Base-by-base conservation (phyloP, 73 alveolate genomes). In the Diophrys sp. region DNA sequence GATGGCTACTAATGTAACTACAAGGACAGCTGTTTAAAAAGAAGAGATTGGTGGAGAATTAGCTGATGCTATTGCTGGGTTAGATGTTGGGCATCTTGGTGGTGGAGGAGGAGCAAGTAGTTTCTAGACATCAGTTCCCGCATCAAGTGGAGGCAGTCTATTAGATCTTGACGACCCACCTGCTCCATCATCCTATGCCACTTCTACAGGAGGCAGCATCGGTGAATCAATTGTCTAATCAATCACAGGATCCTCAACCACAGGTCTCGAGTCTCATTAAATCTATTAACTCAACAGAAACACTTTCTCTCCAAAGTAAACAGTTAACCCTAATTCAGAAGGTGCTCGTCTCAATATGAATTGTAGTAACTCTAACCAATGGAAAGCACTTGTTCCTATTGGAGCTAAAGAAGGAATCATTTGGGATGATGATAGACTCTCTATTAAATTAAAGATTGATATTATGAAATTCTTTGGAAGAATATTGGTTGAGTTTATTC, bases 351-450 rank as follows among this genome's bases (percentile, higher is more conserved):
- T 56, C 33, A 73, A 23, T 18, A 2, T 66, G 23, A 34, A 55
- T 11, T 5, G 67, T 44, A 26, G 54, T 0, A 79, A 86, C 32
- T 73, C 73, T 34, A 28, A 67, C 23, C 27, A 86, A 67, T 86
- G 89, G 89, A 86, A 86, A 67, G 30, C 31, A 0, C n/a, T 86
- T 75, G 31, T 86, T 55, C 93, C 93, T 23, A 26, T 23, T 26
- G 30, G 69, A 28, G 72, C 67, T 14, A 80, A 76, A 29, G 89
- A 86, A n/a, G 93, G 93, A 54, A 69, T 67, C 2, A 14, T 86
- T 32, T 80, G 67, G 33, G 77, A 71, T 11, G 83, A 70, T 44
- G 67, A 54, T 5, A 56, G 68, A 24, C 11, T 86, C 29, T 27
- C n/a, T 8, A 54, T 86, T 30, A 73, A 33, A 1, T 68, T 54